These are phyloP conservation scores for Dorcoceras hygrometricum DNA, from an alignment of 257 asterid species.

Conservation along the genomic window DNA sequence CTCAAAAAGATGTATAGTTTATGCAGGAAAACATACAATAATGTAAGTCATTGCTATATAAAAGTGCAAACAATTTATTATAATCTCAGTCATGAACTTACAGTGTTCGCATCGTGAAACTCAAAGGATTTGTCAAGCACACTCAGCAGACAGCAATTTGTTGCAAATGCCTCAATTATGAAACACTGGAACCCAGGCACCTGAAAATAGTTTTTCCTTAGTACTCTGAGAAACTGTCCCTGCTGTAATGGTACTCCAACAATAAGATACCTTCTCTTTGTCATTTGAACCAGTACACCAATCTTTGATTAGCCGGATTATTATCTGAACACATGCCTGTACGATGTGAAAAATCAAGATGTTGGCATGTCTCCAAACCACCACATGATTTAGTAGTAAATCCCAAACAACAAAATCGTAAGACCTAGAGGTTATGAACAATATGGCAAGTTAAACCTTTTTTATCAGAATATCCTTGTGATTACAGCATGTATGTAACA, in stretches of 20 bases:
- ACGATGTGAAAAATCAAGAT: conserved; percentile 14
- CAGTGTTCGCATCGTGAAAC: conserved; percentile 87
- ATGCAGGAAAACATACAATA: background rate
- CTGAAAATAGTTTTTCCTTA: conserved; percentile 45
- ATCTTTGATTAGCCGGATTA: conserved; percentile 83
- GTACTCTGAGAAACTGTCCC: conserved; percentile 16
- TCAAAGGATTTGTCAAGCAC: conserved; percentile 91
- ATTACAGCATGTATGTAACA: conserved; percentile 60
- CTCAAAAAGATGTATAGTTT: background rate
- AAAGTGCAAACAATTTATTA: background rate
- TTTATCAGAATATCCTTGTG: conserved; percentile 74
- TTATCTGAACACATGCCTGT: conserved; percentile 90
- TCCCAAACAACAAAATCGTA: conserved; percentile 13
- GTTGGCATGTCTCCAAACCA: conserved; percentile 14
- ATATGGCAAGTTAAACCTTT: conserved; percentile 49
- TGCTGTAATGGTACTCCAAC: conserved; percentile 5
- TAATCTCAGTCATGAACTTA: conserved; percentile 42
- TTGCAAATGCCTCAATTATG: conserved; percentile 73
- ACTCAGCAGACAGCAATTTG: conserved; percentile 85
- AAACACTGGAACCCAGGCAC: conserved; percentile 85
- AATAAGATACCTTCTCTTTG: conserved; percentile 60
- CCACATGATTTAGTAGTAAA: conserved; percentile 3
- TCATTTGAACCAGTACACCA: conserved; percentile 70
- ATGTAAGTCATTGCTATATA: background rate
- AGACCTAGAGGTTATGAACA: conserved; percentile 7